Conservation (phyloP, 2,329 filamentous ascomycete genomes). For the Stylonectria norvegica region DNA sequence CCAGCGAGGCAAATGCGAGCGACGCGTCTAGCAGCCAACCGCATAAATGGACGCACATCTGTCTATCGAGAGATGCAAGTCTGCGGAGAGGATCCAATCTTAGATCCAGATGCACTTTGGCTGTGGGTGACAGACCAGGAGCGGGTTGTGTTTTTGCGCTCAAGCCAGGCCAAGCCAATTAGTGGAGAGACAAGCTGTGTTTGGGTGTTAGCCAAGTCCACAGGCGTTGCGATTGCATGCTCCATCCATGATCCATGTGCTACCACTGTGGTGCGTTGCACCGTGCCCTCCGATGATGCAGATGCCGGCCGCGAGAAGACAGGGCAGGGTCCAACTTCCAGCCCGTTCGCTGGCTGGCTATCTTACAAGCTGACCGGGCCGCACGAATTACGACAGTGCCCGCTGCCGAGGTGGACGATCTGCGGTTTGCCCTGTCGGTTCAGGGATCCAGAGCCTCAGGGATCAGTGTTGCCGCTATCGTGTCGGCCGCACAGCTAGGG, state of each 20-base stretch:
- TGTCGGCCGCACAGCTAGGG: slow-evolving; percentile 14
- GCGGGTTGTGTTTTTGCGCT: slow-evolving; percentile 16
- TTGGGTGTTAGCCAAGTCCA: background rate
- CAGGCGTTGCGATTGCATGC: background rate
- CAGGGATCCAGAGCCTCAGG: slow-evolving; percentile 3
- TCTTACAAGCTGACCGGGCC: no score
- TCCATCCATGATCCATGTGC: background rate
- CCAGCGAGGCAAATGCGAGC: slow-evolving; percentile 15
- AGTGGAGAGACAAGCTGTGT: no score
- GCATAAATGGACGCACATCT: slow-evolving; percentile 19
- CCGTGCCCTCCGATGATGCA: slow-evolving; percentile 24
- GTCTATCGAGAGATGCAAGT: slow-evolving; percentile 8
- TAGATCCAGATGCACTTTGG: slow-evolving; percentile 19
- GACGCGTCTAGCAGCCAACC: slow-evolving; percentile 21
- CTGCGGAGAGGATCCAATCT: slow-evolving; percentile 22
- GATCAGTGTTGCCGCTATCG: slow-evolving; percentile 15
- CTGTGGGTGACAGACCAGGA: slow-evolving; percentile 13
- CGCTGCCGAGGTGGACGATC: slow-evolving; percentile 26
- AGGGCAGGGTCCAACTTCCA: slow-evolving; percentile 19
- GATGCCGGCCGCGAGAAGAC: slow-evolving; percentile 19
- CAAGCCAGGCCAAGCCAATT: slow-evolving; percentile 12
- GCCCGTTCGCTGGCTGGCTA: no score
- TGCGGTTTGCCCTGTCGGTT: slow-evolving; percentile 16
- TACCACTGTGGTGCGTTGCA: slow-evolving; percentile 16
- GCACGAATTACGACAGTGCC: slow-evolving; percentile 20